A percentile compares a stretch with the other conserved stretches of the same genome.
These are phyloP conservation scores for Tylopilus felleus DNA, from an alignment of 768 basidiomycete genomes.

Conservation along the genomic window DNA sequence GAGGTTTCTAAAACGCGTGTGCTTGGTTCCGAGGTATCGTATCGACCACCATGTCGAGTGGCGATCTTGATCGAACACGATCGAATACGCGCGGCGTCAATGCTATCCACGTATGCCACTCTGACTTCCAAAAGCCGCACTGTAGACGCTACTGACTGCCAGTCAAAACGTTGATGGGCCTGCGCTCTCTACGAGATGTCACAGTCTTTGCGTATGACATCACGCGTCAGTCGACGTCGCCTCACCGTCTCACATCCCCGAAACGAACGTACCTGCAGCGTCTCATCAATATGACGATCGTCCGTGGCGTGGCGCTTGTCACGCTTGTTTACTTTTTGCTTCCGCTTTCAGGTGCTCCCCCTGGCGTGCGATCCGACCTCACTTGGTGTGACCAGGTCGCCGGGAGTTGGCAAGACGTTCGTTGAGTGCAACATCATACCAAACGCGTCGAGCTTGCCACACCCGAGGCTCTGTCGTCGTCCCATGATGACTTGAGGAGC, in stretches of 20 bases:
- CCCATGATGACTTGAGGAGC: no score
- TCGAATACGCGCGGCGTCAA: not conserved
- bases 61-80: not conserved
- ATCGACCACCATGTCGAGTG: not conserved
- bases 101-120: not conserved
- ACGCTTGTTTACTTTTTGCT: not conserved
- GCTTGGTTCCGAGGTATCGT: not conserved
- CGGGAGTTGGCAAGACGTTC: not conserved
- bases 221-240: not conserved
- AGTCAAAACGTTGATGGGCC: no score
- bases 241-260: not conserved
- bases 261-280: not conserved
- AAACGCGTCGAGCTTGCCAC: not conserved
- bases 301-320: not conserved
- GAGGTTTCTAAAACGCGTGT: not conserved
- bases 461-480: not conserved
- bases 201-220: no score
- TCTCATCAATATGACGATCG: not conserved
- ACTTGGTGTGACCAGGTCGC: not conserved
- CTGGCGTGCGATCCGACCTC: not conserved
- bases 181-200: no score
- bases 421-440: not conserved
- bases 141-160: not conserved
- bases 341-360: not conserved
- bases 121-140: not conserved